Evolutionary conservation across 192 early-diverging fungal genomes (phyloP).

Genomic region (Entrophospora sp.): DNA sequence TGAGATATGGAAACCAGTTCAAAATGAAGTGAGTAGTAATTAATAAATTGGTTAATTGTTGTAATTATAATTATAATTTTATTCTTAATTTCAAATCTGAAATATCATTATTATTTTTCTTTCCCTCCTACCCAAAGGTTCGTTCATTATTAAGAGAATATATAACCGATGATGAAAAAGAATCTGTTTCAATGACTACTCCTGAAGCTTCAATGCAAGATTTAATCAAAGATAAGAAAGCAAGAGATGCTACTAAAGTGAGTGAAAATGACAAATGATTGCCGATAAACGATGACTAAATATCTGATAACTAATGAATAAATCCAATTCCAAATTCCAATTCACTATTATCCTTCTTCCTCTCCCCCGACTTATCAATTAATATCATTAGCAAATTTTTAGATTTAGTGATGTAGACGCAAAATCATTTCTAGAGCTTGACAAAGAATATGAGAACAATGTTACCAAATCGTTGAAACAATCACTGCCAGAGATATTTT

Average conservation of each 20-base stretch:
- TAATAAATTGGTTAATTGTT: too few species aligned
- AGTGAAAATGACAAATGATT: too few species aligned
- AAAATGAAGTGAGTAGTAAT: constrained; percentile 32
- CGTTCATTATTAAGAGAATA: constrained; percentile 36
- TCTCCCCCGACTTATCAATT: background rate
- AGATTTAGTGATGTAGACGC: constrained; percentile 25
- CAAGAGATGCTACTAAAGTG: constrained; percentile 6
- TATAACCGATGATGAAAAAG: constrained; percentile 33
- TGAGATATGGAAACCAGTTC: constrained; percentile 36
- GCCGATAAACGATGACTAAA: too few species aligned
- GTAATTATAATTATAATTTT: too few species aligned
- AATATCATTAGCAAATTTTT: constrained; percentile 28
- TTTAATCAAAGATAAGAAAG: constrained; percentile 5
- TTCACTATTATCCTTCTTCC: background rate
- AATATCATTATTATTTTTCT: too few species aligned
- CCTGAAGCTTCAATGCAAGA: constrained; percentile 26
- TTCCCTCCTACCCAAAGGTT: constrained; percentile 20
- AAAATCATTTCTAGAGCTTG: constrained; percentile 7
- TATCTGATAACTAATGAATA: too few species aligned
- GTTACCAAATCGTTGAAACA: constrained; percentile 18
- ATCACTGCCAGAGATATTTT: constrained; percentile 21
- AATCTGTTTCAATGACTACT: constrained; percentile 3
- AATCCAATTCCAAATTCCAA: too few species aligned
- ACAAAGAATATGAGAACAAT: constrained; percentile 26
- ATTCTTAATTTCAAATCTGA: too few species aligned